phyloP scores from a whole-genome alignment of 2,329 filamentous ascomycete species.

The Meredithiella fracta region DNA sequence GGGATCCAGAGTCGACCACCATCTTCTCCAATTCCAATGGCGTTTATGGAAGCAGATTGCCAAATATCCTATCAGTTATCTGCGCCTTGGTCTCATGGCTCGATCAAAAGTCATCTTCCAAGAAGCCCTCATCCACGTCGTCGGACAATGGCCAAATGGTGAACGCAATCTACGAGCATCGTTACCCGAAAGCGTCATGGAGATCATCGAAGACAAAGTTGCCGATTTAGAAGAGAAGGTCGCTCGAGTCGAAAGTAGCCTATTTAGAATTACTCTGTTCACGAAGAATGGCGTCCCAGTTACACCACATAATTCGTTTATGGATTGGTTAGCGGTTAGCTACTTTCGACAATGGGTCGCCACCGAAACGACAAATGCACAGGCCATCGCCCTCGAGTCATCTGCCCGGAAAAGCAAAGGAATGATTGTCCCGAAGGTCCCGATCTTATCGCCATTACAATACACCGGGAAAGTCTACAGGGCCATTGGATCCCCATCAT shows the following conservation, averaged over 20 bases:
- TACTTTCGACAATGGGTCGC: slow-evolving; percentile 88
- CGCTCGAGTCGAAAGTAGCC: slow-evolving; percentile 58
- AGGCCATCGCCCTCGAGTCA: background rate
- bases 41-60: slow-evolving; percentile 91
- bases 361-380: slow-evolving; percentile 53
- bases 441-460: slow-evolving; percentile 33
- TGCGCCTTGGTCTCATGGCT: slow-evolving; percentile 75
- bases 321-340: slow-evolving; percentile 78
- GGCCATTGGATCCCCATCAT: slow-evolving; percentile 46
- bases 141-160: slow-evolving; percentile 80
- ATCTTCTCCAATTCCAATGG: slow-evolving; percentile 79
- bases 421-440: slow-evolving; percentile 13
- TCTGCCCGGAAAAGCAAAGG: slow-evolving; percentile 18
- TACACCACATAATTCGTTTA: slow-evolving; percentile 58
- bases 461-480: slow-evolving; percentile 54
- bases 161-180: slow-evolving; percentile 59
- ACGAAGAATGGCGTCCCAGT: slow-evolving; percentile 71
- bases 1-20: slow-evolving; percentile 80
- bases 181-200: slow-evolving; percentile 60
- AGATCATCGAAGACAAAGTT: slow-evolving; percentile 88
- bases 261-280: slow-evolving; percentile 66
- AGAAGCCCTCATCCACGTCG: slow-evolving; percentile 82
- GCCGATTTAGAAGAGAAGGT: slow-evolving; percentile 79
- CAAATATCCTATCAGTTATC: slow-evolving; percentile 84
- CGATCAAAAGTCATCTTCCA: slow-evolving; percentile 70